Percentiles rank a stretch among this genome's conserved stretches.
phyloP scores from a whole-genome alignment of 2,329 filamentous ascomycete species.

The Phoma sp. region DNA sequence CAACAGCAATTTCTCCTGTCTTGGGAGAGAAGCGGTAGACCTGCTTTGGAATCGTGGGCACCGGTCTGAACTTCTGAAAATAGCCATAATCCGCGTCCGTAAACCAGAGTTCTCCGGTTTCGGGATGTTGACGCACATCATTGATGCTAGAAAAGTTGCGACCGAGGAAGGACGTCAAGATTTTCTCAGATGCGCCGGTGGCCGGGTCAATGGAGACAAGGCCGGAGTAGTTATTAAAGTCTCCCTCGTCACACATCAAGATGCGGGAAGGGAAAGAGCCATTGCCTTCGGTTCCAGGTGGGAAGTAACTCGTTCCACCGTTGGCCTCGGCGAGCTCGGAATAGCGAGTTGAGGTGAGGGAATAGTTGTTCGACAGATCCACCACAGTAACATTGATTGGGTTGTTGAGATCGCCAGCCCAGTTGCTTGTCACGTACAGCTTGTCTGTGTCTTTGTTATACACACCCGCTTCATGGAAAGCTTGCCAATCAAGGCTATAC shows the following conservation, averaged over 20 bases:
- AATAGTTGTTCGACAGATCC: conserved; percentile 50
- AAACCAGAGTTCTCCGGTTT: conserved; percentile 58
- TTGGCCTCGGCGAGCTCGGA: conserved; percentile 49
- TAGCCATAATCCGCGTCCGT: conserved; percentile 53
- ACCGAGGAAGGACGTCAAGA: conserved; percentile 57
- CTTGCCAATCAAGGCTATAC: conserved; percentile 37
- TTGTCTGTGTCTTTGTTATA: conserved; percentile 46
- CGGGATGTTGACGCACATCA: conserved; percentile 52
- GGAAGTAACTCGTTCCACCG: conserved; percentile 45
- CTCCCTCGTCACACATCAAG: conserved; percentile 46
- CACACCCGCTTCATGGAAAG: conserved; percentile 51
- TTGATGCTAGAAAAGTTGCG: conserved; percentile 55
- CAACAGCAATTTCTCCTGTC: conserved; percentile 50
- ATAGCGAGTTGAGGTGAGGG: conserved; percentile 47
- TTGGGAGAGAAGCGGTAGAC: conserved; percentile 53
- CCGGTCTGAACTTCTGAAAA: conserved; percentile 41
- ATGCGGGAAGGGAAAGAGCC: conserved; percentile 33
- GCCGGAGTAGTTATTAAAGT: conserved; percentile 50
- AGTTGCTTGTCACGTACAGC: conserved; percentile 53
- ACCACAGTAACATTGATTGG: conserved; percentile 47
- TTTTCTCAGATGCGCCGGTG: conserved; percentile 50
- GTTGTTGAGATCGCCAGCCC: conserved; percentile 33
- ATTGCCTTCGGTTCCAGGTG: conserved; percentile 34
- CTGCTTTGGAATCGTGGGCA: conserved; percentile 40
- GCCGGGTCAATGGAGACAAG: conserved; percentile 54